Conservation (phyloP, 306 rosid genomes). For the Hippophae rhamnoides region DNA sequence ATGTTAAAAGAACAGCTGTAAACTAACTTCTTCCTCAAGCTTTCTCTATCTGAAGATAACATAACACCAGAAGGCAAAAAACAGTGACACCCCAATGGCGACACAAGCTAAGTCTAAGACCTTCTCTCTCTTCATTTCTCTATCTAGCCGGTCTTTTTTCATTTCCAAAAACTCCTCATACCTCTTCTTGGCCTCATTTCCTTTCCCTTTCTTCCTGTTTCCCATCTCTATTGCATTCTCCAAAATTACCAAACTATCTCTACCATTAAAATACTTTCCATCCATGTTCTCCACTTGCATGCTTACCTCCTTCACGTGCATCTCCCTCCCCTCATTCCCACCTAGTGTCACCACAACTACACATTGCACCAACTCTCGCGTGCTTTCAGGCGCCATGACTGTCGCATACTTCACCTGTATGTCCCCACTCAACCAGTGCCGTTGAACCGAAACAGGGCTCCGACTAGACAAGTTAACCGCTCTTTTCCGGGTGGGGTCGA, state of each 20-base stretch:
- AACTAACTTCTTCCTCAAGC: no score
- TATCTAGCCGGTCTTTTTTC: no score
- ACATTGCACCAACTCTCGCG: slow-evolving; percentile 28
- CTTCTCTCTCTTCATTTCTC: no score
- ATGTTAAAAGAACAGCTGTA: no score
- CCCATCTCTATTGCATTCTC: slow-evolving; percentile 38
- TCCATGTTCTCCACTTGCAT: slow-evolving; percentile 56
- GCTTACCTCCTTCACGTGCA: slow-evolving; percentile 60
- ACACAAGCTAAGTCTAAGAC: no score
- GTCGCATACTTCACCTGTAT: slow-evolving; percentile 40
- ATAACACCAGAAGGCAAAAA: no score
- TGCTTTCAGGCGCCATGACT: slow-evolving; percentile 24
- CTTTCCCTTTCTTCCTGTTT: slow-evolving; percentile 30
- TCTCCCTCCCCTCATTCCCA: slow-evolving; percentile 40
- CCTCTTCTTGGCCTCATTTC: slow-evolving; percentile 12
- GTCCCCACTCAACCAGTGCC: slow-evolving; percentile 61
- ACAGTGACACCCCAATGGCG: no score
- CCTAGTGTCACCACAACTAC: slow-evolving; percentile 52
- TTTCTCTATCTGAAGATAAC: no score
- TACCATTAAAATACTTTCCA: slow-evolving; percentile 60
- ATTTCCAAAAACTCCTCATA: no score
- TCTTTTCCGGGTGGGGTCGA: slow-evolving; percentile 43
- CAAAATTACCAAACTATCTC: slow-evolving; percentile 45
- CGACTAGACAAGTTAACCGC: slow-evolving; percentile 64
- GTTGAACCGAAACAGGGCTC: slow-evolving; percentile 34